Base-by-base conservation (phyloP, 2,329 filamentous ascomycete species). In the Chaetomium sp. region DNA sequence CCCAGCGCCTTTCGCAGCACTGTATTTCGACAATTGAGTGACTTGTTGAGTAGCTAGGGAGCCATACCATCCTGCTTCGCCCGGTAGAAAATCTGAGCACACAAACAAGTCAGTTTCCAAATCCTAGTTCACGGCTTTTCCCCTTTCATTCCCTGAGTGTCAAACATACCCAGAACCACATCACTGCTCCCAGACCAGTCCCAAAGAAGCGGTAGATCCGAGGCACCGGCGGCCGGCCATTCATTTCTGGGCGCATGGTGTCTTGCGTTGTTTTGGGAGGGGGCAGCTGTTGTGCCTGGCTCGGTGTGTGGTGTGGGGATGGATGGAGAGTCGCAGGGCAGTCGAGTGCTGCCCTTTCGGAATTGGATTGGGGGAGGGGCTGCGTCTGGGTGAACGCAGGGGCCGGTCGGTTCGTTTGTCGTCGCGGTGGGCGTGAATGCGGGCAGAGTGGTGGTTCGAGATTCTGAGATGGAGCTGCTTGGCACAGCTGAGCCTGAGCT, bases 131-230 rank as follows among this genome's bases (percentile, higher is more conserved):
- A 27, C 19, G 19, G 19, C 19, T 27, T 27, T 27, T 27, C 19
- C 19, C 19, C 19, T 27, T 27, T 27, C 19, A 27, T 27, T 27
- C 19, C 19, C 19, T 27, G 19, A 27, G 19, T 27, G 19, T 27
- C 19, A 27, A 5, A 43, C 78, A 69, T 82, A 97, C 91, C 73
- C 94, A 99, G 76, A 99, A 97, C 94, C 94, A 99, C 94, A 97
- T 99, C 76, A 88, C 89, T 54, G 94, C 94, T 65, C 91, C 89
- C 61, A 99, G 79, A 59, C 86, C 89, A 45, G 90, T 96, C 47
- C 89, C 92, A 56, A 86, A 82, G 72, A 92, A 87, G 70, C 89
- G 84, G 78, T 97, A 96, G 63, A 96, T 69, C 50, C 72, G 71
- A 41, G 76, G 74, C 59, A 79, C 78, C 63, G 79, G 77, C 61